Base-by-base conservation (phyloP, 1,284 basidiomycete genomes). In the Ganoderma lingzhi region DNA sequence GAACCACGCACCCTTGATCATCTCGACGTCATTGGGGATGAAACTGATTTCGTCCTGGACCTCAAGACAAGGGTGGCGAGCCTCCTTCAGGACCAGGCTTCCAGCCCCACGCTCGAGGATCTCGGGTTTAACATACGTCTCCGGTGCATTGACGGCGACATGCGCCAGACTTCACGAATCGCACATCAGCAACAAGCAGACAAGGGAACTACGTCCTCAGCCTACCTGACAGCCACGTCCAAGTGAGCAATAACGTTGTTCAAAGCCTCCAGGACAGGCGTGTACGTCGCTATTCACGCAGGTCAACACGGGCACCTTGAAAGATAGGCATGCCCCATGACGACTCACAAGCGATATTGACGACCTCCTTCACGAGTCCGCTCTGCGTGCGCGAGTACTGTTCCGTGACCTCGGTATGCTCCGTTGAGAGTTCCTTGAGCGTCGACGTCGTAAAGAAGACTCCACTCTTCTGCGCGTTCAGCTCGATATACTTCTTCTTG, bases 41-140 rank as follows among this genome's bases (percentile, higher is more conserved):
- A 99, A 99, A 76, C 87, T 92, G 64, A 99, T 86, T 60, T 97
- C 97, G 66, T 99, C 97, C 80, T 98, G 96, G 4, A 97, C 94
- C 80, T 99, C 98, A 10, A 99, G 85, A 75, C 97, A 99, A 6
- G 98, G 97, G 82, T 99, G 98, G 39, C 98, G 87, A 15, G 96
- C 95, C 58, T 95, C 94, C 70, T 86, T 88, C 30, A 98, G 84
- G 53, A 94, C 79, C 14, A 98, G 84, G 76, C 90, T 90, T 0
- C 96, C 95, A 6, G 87, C 84, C n/a, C 94, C 94, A 94, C 6
- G 64, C 81, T 89, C 89, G 1, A 86, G 78, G 1, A 97, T 83
- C 14, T 81, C 87, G 0, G 97, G 97, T 76, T 95, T 96, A 63
- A 96, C 88, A 78, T 98, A 99, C 0, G 94, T 87, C 61, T 93